phyloP scores from a whole-genome alignment of 208 protist species.

The Crithidia acanthocephali region DNA sequence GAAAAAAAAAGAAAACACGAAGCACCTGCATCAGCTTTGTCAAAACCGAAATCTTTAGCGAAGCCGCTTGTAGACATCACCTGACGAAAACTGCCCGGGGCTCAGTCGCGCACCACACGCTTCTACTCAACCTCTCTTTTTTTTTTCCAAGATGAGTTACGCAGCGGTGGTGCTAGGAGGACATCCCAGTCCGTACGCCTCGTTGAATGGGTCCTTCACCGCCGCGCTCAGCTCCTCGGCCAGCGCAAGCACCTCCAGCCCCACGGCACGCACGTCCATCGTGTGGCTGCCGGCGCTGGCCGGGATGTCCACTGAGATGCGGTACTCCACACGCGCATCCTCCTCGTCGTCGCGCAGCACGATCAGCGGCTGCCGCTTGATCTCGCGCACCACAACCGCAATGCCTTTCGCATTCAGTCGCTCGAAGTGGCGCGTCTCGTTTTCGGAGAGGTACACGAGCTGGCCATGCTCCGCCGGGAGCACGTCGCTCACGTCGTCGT shows the following conservation, averaged over 20 bases:
- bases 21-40: too few species aligned
- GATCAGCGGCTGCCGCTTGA: conserved; percentile 88
- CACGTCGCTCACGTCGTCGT: conserved; percentile 86
- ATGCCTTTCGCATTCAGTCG: conserved; percentile 58
- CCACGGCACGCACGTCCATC: conserved; percentile 73
- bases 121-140: background rate
- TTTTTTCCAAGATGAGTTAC: background rate
- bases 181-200: conserved; percentile 53
- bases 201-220: conserved; percentile 59
- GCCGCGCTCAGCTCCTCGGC: conserved; percentile 48
- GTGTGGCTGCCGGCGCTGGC: conserved; percentile 52
- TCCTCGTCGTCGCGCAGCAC: conserved; percentile 88
- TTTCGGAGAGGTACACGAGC: conserved; percentile 90
- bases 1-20: background rate
- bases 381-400: conserved; percentile 68
- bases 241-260: conserved; percentile 68
- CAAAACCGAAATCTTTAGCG: too few species aligned
- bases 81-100: too few species aligned
- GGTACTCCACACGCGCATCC: conserved; percentile 84
- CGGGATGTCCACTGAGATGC: conserved; percentile 62
- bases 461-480: conserved; percentile 87
- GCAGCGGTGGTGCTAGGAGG: too few species aligned
- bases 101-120: too few species aligned
- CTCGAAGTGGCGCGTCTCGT: conserved; percentile 82
- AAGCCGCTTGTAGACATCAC: too few species aligned